phyloP scores from a whole-genome alignment of 176 grass and related monocot genomes.

The Oryza glaberrima region DNA sequence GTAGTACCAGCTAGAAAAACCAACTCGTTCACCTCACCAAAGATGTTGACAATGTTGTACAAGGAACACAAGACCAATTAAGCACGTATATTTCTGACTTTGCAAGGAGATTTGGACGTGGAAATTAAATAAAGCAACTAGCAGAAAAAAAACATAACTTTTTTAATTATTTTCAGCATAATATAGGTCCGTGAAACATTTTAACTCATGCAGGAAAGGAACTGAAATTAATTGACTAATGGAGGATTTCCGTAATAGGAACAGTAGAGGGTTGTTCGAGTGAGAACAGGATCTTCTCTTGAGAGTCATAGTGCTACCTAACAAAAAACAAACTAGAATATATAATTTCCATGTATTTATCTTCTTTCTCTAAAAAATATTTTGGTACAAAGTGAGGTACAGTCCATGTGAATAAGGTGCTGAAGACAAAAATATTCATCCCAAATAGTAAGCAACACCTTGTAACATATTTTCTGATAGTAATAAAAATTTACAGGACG shows the following conservation, averaged over 20 bases:
- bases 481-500: too few species aligned
- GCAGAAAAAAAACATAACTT: neutral
- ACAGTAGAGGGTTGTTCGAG: neutral
- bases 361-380: too few species aligned
- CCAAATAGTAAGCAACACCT: neutral
- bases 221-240: neutral
- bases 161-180: neutral
- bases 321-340: neutral
- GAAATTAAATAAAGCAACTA: neutral
- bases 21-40: constrained; percentile 18
- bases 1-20: neutral
- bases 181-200: neutral
- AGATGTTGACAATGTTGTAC: constrained; percentile 37
- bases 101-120: neutral
- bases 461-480: too few species aligned
- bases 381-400: too few species aligned
- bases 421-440: constrained; percentile 2
- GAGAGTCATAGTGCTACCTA: neutral
- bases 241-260: neutral
- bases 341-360: neutral
- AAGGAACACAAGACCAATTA: neutral
- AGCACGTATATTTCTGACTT: constrained; percentile 36
- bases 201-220: neutral
- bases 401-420: neutral
- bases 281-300: neutral